Conservation (phyloP, 2,329 filamentous ascomycete genomes). For the Helminthosporium solani region DNA sequence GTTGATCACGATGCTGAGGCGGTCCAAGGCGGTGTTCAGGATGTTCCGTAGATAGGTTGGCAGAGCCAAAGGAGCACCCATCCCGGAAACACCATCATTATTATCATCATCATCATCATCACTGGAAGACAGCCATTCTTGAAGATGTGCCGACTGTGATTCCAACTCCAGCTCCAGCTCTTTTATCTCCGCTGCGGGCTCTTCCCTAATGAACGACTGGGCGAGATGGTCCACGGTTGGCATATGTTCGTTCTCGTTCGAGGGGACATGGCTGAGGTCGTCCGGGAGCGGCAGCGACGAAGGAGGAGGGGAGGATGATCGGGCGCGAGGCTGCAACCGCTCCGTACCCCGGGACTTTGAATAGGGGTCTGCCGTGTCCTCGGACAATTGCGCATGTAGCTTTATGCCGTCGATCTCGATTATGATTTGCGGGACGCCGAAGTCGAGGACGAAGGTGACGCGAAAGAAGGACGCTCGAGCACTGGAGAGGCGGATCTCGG, state of each 20-base stretch:
- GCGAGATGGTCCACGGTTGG: constrained; percentile 73
- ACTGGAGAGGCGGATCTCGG: constrained; percentile 67
- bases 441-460: constrained; percentile 82
- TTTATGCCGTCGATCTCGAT: constrained; percentile 82
- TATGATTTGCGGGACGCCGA: constrained; percentile 79
- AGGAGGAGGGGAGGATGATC: constrained; percentile 15
- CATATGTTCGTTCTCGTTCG: constrained; percentile 45
- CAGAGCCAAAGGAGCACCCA: constrained; percentile 67
- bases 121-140: constrained; percentile 59
- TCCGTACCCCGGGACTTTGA: constrained; percentile 7
- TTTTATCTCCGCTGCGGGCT: constrained; percentile 64
- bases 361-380: constrained; percentile 11
- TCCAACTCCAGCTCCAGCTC: constrained; percentile 69
- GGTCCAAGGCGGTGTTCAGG: constrained; percentile 71
- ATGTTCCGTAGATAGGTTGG: constrained; percentile 71
- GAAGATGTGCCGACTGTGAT: constrained; percentile 62
- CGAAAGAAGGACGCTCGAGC: constrained; percentile 76
- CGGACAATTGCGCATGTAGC: constrained; percentile 53
- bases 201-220: constrained; percentile 73
- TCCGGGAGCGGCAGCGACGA: constrained; percentile 7
- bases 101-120: constrained; percentile 69
- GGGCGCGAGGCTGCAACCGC: constrained; percentile 7
- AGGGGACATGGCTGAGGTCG: constrained; percentile 18
- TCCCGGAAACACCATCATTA: constrained; percentile 64
- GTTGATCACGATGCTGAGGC: constrained; percentile 65